phyloP scores from a whole-genome alignment of 2,329 filamentous ascomycete species.

The Talaromyces sp. region DNA sequence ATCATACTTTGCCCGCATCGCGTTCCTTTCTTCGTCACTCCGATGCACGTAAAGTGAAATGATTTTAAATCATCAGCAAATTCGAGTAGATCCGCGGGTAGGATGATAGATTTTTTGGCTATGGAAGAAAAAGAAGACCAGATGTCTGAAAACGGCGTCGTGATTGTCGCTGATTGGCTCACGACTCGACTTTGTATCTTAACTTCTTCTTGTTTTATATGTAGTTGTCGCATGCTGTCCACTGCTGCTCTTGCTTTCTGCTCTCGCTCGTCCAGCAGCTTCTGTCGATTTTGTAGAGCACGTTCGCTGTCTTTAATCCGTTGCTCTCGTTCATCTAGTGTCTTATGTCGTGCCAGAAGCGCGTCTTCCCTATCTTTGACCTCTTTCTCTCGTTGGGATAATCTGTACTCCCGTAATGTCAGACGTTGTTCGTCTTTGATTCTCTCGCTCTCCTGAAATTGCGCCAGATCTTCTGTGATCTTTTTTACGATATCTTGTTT shows the following conservation, averaged over 20 bases:
- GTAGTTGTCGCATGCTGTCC: neutral
- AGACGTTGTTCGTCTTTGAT: neutral
- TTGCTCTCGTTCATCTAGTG: neutral
- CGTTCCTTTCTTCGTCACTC: slow-evolving; percentile 8
- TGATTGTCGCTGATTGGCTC: neutral
- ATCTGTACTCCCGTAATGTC: neutral
- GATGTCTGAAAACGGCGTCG: neutral
- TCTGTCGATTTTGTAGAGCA: neutral
- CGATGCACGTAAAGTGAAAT: slow-evolving; percentile 14
- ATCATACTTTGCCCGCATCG: slow-evolving; percentile 14
- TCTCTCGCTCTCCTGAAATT: neutral
- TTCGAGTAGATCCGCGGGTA: slow-evolving; percentile 6
- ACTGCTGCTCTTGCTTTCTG: neutral
- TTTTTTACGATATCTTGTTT: neutral
- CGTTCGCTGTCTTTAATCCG: neutral
- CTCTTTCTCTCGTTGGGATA: slow-evolving; percentile 2
- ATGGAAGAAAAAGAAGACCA: neutral
- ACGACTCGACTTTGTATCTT: neutral
- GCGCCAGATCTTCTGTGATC: neutral
- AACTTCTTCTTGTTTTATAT: neutral
- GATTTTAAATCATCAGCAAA: slow-evolving; percentile 11
- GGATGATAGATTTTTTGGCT: neutral
- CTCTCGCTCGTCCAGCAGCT: neutral
- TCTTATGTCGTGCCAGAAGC: slow-evolving; percentile 1
- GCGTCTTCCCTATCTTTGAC: neutral